phyloP scores from a whole-genome alignment of 345 rosid species.

The Mangifera indica region DNA sequence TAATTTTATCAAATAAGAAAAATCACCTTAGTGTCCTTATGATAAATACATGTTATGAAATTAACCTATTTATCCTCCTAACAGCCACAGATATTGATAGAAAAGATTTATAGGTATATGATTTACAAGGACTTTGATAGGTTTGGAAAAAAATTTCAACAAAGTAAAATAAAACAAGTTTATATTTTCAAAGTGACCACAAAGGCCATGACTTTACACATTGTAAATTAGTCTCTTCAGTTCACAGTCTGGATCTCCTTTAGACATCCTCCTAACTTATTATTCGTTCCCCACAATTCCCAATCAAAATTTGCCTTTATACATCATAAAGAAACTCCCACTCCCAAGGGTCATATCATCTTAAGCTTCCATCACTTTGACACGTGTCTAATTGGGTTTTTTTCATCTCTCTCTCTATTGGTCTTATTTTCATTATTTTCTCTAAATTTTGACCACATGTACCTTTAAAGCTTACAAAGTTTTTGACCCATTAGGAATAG shows the following conservation, averaged over 20 bases:
- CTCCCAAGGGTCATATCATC: neutral
- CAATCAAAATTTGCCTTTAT: neutral
- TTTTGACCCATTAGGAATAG: neutral
- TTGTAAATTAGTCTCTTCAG: neutral
- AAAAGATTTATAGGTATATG: too few relatives aligned
- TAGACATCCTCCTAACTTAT: neutral
- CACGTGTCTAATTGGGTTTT: neutral
- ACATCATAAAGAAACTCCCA: neutral
- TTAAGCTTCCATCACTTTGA: neutral
- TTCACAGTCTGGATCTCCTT: neutral
- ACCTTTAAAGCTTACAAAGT: neutral
- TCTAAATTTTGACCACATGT: neutral
- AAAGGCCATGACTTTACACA: neutral
- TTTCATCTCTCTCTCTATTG: neutral
- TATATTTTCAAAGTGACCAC: too few relatives aligned
- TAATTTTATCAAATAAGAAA: too few relatives aligned
- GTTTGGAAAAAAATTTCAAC: too few relatives aligned
- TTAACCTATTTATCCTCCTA: too few relatives aligned
- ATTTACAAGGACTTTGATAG: too few relatives aligned
- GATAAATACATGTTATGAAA: too few relatives aligned
- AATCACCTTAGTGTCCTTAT: too few relatives aligned
- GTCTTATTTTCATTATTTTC: too few relatives aligned
- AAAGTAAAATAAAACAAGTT: too few relatives aligned
- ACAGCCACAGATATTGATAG: too few relatives aligned
- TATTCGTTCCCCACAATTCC: neutral